Conservation (phyloP, 73 alveolate species). For the Durusdinium trenchii region DNA sequence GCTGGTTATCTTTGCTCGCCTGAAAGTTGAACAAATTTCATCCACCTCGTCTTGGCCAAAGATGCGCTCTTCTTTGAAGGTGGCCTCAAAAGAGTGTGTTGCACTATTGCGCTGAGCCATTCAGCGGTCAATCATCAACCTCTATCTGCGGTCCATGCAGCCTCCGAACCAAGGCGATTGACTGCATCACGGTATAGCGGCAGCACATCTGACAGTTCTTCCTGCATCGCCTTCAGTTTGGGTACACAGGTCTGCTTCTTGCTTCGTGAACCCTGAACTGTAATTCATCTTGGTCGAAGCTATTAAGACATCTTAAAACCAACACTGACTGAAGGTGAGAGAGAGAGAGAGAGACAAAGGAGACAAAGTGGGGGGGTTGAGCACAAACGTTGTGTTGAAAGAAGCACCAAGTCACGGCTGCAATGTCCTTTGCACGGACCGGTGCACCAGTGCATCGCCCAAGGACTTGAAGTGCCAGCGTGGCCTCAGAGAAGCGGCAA, state of each 20-base stretch:
- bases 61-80: slow-evolving; percentile 96
- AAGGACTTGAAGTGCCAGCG: slow-evolving; percentile 64
- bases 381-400: background rate
- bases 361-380: background rate
- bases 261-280: background rate
- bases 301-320: background rate
- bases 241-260: background rate
- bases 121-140: background rate
- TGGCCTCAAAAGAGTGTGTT: slow-evolving; percentile 17
- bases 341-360: background rate
- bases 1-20: background rate
- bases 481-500: slow-evolving; percentile 12
- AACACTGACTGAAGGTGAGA: background rate
- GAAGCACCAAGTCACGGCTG: slow-evolving; percentile 11
- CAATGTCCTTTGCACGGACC: slow-evolving; percentile 72
- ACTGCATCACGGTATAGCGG: slow-evolving; percentile 88
- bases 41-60: slow-evolving; percentile 92
- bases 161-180: slow-evolving; percentile 82
- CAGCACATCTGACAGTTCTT: slow-evolving; percentile 75
- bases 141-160: background rate
- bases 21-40: slow-evolving; percentile 88
- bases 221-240: slow-evolving; percentile 65
- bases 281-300: no score
- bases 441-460: slow-evolving; percentile 91
- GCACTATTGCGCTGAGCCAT: background rate